A percentile compares a stretch with the other conserved stretches of the same genome.
These are phyloP conservation scores for Fusarium euwallaceae DNA, from an alignment of 2,329 filamentous ascomycete species.

Conservation along the genomic window DNA sequence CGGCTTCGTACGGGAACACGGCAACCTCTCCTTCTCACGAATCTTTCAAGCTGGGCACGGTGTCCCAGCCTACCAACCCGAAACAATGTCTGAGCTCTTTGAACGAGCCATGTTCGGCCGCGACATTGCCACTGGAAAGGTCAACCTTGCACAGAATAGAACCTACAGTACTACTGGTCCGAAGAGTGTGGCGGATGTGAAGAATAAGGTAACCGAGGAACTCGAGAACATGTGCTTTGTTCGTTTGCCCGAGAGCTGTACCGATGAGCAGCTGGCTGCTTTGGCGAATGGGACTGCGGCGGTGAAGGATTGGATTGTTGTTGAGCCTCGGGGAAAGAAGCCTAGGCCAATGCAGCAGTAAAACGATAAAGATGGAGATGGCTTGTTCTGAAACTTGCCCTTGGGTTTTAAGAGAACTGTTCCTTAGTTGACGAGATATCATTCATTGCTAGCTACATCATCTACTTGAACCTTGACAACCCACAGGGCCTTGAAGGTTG, in stretches of 20 bases:
- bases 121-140: constrained; percentile 66
- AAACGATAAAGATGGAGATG: not conserved
- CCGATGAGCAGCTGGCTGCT: constrained; percentile 36
- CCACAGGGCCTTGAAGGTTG: not conserved
- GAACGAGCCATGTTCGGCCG: constrained; percentile 67
- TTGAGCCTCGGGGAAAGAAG: constrained; percentile 23
- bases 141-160: constrained; percentile 55
- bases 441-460: not conserved
- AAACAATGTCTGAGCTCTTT: constrained; percentile 67
- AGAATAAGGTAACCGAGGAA: constrained; percentile 60
- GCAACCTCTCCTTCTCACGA: constrained; percentile 75
- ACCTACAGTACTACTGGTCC: constrained; percentile 54
- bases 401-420: not conserved
- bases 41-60: constrained; percentile 75
- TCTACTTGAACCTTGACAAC: not conserved
- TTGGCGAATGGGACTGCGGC: constrained; percentile 35
- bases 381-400: not conserved
- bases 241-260: constrained; percentile 60
- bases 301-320: constrained; percentile 35
- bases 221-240: constrained; percentile 70
- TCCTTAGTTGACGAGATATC: not conserved
- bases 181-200: constrained; percentile 64
- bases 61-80: constrained; percentile 69
- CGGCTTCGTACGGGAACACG: constrained; percentile 80
- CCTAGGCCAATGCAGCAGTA: not conserved